Evolutionary conservation across 495 filamentous ascomycete genomes (phyloP), one percentile per base, ranked within the genome.

Genomic region (Bacidia gigantensis): DNA sequence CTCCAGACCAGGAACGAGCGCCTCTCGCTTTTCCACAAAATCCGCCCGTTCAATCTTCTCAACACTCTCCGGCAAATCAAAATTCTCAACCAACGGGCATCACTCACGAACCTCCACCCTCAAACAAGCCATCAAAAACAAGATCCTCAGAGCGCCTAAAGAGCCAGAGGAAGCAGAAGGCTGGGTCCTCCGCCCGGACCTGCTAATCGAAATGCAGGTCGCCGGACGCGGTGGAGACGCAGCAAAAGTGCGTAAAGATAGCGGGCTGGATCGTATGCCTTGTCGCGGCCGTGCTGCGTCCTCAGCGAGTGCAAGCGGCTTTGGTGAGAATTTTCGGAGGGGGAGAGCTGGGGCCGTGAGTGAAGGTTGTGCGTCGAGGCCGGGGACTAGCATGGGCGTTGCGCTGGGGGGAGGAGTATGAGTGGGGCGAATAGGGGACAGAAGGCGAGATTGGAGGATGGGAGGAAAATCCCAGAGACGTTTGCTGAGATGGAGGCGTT

Each of bases 401-500:
- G n/a, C n/a, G 32, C 32, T 39, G 32, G 10, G 32, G n/a, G 32
- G 32, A 39, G n/a, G 32, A n/a, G n/a, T 39, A n/a, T 39, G 41
- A 7, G 9, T 7, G 41, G 41, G 5, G 29, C 7, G 17, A 18
- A 44, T 44, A 18, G 12, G 17, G 41, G 41, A 17, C 7, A 9
- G 41, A 44, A 22, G 14, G 41, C 14, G 7, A 44, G 41, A 9
- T 22, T 22, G 2, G 46, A 21, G 46, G 29, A 20, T 1, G 24
- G 24, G 11, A 35, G 26, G 3, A 50, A 50, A 22, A 38, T 17
- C 3, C 47, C 47, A n/a, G 26, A 1, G 18, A 2, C 1, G 17
- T 29, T 38, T 20, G 47, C 47, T 5, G 47, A 50, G 47, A 38
- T 38, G 47, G 47, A 50, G 29, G 47, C 47, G 47, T 39, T 50